A percentile compares a stretch with the other conserved stretches of the same genome.
Conservation (phyloP, 352 stramenopile genomes). For the Phytophthora sansomeana region DNA sequence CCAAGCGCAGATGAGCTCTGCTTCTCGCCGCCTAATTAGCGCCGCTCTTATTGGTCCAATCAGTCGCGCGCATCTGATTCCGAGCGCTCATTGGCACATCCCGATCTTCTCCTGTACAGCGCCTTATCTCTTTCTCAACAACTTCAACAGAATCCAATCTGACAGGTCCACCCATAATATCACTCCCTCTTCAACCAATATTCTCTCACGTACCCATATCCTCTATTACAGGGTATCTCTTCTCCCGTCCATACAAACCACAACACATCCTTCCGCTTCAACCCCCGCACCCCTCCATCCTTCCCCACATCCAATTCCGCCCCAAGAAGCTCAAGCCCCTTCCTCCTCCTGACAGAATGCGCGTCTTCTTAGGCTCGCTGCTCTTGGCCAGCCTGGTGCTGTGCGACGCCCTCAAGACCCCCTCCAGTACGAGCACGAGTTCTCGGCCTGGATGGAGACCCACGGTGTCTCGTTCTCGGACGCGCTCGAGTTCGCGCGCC, state of each 20-base stretch:
- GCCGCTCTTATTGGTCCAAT: constrained; percentile 12
- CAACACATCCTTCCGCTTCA: constrained; percentile 30
- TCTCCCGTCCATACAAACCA: constrained; percentile 15
- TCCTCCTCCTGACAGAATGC: constrained; percentile 19
- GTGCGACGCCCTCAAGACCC: constrained; percentile 55
- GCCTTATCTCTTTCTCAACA: no score
- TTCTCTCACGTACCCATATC: no score
- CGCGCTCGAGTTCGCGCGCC: constrained; percentile 74
- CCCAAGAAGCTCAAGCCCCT: constrained; percentile 14
- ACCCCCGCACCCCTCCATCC: constrained; percentile 4
- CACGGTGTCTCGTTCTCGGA: constrained; percentile 64
- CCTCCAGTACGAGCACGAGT: constrained; percentile 77
- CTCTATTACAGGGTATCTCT: no score
- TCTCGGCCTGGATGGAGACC: constrained; percentile 65
- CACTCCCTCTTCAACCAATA: no score
- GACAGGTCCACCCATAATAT: no score
- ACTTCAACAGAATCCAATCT: no score
- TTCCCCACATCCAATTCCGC: constrained; percentile 37
- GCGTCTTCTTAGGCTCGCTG: constrained; percentile 22
- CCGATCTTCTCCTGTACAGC: background rate
- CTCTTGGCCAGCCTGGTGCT: constrained; percentile 43
- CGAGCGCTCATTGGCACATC: constrained; percentile 30
- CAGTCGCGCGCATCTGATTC: background rate
- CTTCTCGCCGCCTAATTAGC: background rate
- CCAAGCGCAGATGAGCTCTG: constrained; percentile 31